A percentile compares a stretch with the other conserved stretches of the same genome.
Evolutionary conservation across 2,329 filamentous ascomycete species (phyloP).

Genomic region (Talaromyces sp.): DNA sequence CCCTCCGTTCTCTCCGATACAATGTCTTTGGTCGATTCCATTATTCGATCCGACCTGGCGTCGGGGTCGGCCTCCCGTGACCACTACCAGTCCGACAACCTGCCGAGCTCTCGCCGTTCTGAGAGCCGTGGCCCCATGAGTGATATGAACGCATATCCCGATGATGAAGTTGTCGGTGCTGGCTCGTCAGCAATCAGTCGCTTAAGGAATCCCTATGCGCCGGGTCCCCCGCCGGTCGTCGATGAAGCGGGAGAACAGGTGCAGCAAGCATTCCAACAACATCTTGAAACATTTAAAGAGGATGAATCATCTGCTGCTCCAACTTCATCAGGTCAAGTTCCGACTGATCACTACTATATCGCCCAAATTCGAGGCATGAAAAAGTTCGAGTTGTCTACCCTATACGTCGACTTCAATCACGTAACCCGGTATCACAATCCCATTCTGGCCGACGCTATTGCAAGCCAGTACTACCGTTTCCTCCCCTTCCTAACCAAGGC

Average conservation of each 20-base stretch:
- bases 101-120: constrained; percentile 58
- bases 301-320: constrained; percentile 58
- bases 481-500: constrained; percentile 86
- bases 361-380: constrained; percentile 66
- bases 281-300: constrained; percentile 64
- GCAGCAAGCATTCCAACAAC: constrained; percentile 64
- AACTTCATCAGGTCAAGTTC: constrained; percentile 57
- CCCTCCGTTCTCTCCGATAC: constrained; percentile 19
- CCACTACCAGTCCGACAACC: constrained; percentile 41
- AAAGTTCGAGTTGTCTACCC: constrained; percentile 64
- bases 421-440: constrained; percentile 76
- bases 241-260: constrained; percentile 65
- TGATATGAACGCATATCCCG: constrained; percentile 62
- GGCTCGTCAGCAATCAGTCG: constrained; percentile 53
- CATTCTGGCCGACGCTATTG: constrained; percentile 80
- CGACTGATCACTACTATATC: constrained; percentile 67
- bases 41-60: constrained; percentile 46
- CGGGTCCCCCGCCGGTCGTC: constrained; percentile 61
- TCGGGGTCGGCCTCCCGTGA: constrained; percentile 36
- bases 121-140: constrained; percentile 56
- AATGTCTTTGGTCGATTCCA: constrained; percentile 48
- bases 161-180: constrained; percentile 63
- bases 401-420: constrained; percentile 74
- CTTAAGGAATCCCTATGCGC: constrained; percentile 52
- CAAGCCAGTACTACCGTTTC: constrained; percentile 92